Percentiles rank a stretch among this genome's conserved stretches.
Evolutionary conservation across 225 moss, liverwort and hornwort genomes (phyloP).

Genomic region (Neckera pumila): DNA sequence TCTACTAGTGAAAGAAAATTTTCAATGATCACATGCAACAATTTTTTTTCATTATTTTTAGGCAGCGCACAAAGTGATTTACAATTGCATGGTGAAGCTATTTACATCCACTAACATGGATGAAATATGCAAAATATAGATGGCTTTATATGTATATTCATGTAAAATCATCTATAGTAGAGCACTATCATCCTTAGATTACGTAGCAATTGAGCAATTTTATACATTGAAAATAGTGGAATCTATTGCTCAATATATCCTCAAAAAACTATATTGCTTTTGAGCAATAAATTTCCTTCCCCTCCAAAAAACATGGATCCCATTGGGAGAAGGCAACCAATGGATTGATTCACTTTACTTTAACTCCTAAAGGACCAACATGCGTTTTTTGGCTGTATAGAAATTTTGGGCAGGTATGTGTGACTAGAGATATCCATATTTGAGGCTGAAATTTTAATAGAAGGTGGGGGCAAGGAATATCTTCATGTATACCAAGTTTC

Average conservation of each 20-base stretch:
- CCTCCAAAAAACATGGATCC: background rate
- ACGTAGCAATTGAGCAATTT: rapidly evolving
- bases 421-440: too few species aligned
- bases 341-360: too few species aligned
- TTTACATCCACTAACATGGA: background rate
- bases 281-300: rapidly evolving
- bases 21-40: too few species aligned
- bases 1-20: too few species aligned
- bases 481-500: too few species aligned
- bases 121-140: background rate
- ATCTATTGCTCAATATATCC: too few species aligned
- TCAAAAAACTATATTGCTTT: too few species aligned
- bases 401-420: too few species aligned
- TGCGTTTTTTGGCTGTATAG: too few species aligned
- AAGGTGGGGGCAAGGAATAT: too few species aligned
- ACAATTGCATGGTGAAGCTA: background rate
- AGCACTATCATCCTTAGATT: background rate
- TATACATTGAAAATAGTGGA: background rate
- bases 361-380: too few species aligned
- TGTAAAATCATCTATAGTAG: background rate
- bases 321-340: rapidly evolving
- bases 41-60: background rate
- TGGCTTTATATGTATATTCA: background rate
- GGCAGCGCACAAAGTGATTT: rapidly evolving
- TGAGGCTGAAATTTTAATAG: too few species aligned